Conservation (phyloP, 2,329 filamentous ascomycete genomes). For the Aspergillus cejpii region DNA sequence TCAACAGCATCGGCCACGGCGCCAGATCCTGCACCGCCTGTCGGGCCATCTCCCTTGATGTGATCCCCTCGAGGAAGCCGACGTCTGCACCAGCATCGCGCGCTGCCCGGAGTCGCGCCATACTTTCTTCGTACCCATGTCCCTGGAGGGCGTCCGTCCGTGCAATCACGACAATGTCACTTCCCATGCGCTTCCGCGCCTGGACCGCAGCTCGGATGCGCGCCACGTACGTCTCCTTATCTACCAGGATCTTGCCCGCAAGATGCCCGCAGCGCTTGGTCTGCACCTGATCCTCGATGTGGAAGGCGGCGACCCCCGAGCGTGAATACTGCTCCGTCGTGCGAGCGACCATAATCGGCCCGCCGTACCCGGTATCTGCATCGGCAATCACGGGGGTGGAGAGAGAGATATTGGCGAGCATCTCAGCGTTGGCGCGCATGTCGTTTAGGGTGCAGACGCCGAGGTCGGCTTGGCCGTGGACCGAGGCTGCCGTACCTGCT, state of each 20-base stretch:
- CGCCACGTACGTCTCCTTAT: conserved; percentile 28
- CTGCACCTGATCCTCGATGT: conserved; percentile 53
- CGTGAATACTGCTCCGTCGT: conserved; percentile 48
- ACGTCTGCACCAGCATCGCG: conserved; percentile 38
- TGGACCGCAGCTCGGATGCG: conserved; percentile 37
- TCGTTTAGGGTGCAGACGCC: conserved; percentile 48
- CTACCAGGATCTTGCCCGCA: conserved; percentile 37
- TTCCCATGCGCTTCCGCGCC: conserved; percentile 28
- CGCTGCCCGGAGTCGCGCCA: conserved; percentile 36
- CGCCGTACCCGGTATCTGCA: conserved; percentile 51
- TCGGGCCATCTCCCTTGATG: conserved; percentile 34
- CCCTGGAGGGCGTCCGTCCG: conserved; percentile 36
- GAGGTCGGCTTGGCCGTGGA: conserved; percentile 46
- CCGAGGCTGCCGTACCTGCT: conserved; percentile 46
- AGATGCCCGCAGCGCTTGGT: conserved; percentile 41
- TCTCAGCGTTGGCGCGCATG: conserved; percentile 49
- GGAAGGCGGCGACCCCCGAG: conserved; percentile 50
- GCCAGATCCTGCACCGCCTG: conserved; percentile 33
- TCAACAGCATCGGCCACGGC: conserved; percentile 38
- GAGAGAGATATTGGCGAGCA: conserved; percentile 48
- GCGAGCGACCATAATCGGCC: conserved; percentile 44
- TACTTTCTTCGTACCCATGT: conserved; percentile 37
- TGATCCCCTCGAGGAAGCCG: conserved; percentile 40
- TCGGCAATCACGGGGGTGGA: conserved; percentile 49
- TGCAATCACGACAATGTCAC: conserved; percentile 43